A percentile compares a stretch with the other conserved stretches of the same genome.
These are phyloP conservation scores for Arthrobotrys sphaeroides DNA, from an alignment of 2,329 filamentous ascomycete species.

Conservation along the genomic window DNA sequence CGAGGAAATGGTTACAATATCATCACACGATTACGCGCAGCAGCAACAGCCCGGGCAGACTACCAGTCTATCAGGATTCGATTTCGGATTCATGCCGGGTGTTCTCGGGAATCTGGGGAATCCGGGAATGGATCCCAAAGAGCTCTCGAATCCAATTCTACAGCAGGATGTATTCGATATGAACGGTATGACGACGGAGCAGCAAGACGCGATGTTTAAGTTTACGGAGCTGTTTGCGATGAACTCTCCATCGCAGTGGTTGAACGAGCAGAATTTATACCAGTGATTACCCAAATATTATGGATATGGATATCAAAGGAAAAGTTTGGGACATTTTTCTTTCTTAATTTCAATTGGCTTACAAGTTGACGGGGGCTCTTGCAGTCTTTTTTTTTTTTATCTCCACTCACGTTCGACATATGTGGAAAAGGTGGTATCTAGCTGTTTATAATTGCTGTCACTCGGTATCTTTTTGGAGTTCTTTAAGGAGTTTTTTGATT, in stretches of 20 bases:
- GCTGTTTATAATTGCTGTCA: not conserved
- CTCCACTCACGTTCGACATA: not conserved
- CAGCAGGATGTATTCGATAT: conserved; percentile 40
- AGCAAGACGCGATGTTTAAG: conserved; percentile 52
- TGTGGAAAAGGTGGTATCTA: not conserved
- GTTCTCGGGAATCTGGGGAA: not conserved
- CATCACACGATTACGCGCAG: conserved; percentile 33
- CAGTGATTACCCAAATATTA: not conserved
- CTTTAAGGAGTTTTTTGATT: not conserved
- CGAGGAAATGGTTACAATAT: conserved; percentile 43
- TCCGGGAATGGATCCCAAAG: conserved; percentile 41
- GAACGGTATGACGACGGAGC: conserved; percentile 34
- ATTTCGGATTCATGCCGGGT: conserved; percentile 25
- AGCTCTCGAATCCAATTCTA: conserved; percentile 22
- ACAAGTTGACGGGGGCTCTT: not conserved
- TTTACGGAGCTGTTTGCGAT: conserved; percentile 47
- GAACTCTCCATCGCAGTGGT: conserved; percentile 48
- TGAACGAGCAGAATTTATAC: conserved; percentile 38
- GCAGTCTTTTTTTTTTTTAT: not conserved
- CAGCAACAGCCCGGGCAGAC: conserved; percentile 13
- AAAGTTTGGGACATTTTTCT: not conserved
- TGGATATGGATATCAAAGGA: not conserved
- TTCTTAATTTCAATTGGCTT: not conserved
- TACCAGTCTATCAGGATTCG: conserved; percentile 22
- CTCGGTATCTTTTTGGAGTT: not conserved